These are phyloP conservation scores for Hura crepitans DNA, from an alignment of 441 rosid genomes.

Conservation along the genomic window DNA sequence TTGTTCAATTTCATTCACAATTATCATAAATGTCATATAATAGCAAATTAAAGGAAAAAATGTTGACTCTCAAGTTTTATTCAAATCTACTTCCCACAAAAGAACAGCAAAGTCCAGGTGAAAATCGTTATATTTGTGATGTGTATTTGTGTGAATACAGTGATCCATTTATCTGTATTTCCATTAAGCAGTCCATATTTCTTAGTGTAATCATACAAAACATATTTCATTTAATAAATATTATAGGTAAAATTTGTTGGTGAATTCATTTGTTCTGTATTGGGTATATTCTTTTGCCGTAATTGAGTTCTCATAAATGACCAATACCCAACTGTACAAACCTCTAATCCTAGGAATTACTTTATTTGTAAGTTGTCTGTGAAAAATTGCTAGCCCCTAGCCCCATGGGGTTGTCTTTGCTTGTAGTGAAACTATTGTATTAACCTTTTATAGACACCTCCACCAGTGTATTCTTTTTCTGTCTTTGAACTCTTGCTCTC, in stretches of 20 bases:
- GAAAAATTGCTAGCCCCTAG: not conserved
- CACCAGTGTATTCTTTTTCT: too few relatives aligned
- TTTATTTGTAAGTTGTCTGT: not conserved
- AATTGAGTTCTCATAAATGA: not conserved
- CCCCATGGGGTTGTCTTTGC: not conserved
- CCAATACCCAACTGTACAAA: not conserved
- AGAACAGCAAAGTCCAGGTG: not conserved
- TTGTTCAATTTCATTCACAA: not conserved
- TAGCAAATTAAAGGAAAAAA: not conserved
- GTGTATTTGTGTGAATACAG: not conserved
- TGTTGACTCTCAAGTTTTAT: not conserved
- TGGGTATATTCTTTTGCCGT: not conserved
- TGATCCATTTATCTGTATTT: not conserved
- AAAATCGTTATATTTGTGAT: not conserved
- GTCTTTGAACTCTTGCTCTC: not conserved
- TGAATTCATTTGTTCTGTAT: not conserved
- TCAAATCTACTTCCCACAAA: not conserved
- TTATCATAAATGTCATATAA: not conserved
- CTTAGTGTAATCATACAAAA: too few relatives aligned
- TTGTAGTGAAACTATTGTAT: not conserved
- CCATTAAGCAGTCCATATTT: not conserved
- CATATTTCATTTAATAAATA: not conserved
- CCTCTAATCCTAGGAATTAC: not conserved
- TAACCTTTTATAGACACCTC: not conserved
- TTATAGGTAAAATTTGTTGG: not conserved